Percentiles rank a stretch among this genome's conserved stretches.
Evolutionary conservation across 306 rosid species (phyloP).

Genomic region (Ormosia emarginata): DNA sequence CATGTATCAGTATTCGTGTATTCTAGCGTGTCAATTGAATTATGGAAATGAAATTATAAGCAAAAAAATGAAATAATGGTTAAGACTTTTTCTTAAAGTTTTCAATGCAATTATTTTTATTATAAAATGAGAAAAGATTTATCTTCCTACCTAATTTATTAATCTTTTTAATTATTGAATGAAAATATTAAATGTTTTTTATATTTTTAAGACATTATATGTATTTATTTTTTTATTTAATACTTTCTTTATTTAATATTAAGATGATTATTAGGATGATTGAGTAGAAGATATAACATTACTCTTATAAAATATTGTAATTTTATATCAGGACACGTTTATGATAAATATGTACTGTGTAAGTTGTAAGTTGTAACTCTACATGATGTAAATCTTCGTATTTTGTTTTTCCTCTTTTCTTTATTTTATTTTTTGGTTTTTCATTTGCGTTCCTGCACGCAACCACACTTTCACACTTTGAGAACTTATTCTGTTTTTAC

Average conservation of each 20-base stretch:
- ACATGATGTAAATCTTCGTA: not conserved
- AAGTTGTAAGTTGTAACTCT: not conserved
- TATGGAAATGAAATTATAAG: not conserved
- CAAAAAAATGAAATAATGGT: not conserved
- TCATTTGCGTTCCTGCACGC: not conserved
- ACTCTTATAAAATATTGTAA: not conserved
- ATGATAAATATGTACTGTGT: not conserved
- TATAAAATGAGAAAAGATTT: no score
- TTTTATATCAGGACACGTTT: not conserved
- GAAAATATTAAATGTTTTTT: no score
- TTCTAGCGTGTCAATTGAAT: not conserved
- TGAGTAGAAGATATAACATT: no score
- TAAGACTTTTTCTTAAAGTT: not conserved
- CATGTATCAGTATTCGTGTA: no score
- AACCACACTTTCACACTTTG: not conserved
- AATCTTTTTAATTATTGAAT: no score
- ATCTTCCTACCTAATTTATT: no score
- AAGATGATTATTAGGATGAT: no score
- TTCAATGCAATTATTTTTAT: not conserved
- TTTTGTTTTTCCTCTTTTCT: not conserved
- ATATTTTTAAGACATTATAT: no score
- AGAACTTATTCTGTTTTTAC: slow-evolving; percentile 29
- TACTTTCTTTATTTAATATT: no score
- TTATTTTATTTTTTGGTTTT: not conserved
- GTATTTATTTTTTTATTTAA: no score